Conservation (phyloP, 345 rosid species). For the Toxicodendron radicans region DNA sequence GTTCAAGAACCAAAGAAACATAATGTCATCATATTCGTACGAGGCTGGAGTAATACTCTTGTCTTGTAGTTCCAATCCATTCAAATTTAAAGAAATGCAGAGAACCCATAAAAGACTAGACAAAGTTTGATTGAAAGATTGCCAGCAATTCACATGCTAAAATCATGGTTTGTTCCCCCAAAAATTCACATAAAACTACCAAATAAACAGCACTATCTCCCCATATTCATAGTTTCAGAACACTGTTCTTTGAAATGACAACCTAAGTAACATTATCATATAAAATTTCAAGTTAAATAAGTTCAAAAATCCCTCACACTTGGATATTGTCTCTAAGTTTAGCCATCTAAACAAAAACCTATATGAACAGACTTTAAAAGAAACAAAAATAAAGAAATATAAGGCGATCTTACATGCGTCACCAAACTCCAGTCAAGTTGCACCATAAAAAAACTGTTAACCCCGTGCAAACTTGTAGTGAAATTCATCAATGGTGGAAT, state of each 20-base stretch:
- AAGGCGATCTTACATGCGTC: background rate
- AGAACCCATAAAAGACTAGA: too few relatives aligned
- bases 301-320: background rate
- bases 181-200: too few relatives aligned
- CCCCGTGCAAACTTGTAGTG: constrained; percentile 82
- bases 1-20: too few relatives aligned
- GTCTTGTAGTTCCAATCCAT: too few relatives aligned
- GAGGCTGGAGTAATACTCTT: too few relatives aligned
- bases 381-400: background rate
- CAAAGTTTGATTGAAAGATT: too few relatives aligned
- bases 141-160: too few relatives aligned
- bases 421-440: background rate
- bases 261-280: background rate
- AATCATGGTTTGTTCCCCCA: too few relatives aligned
- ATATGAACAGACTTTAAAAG: background rate
- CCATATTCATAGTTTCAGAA: background rate
- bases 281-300: background rate
- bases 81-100: too few relatives aligned
- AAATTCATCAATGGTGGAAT: constrained; percentile 92
- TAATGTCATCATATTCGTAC: too few relatives aligned
- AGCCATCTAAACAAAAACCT: constrained; percentile 3
- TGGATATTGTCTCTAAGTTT: background rate
- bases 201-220: too few relatives aligned
- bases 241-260: background rate
- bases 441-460: constrained; percentile 15